Conservation (phyloP, 805 yeast genomes). For the Teunomyces aglyptinius region DNA sequence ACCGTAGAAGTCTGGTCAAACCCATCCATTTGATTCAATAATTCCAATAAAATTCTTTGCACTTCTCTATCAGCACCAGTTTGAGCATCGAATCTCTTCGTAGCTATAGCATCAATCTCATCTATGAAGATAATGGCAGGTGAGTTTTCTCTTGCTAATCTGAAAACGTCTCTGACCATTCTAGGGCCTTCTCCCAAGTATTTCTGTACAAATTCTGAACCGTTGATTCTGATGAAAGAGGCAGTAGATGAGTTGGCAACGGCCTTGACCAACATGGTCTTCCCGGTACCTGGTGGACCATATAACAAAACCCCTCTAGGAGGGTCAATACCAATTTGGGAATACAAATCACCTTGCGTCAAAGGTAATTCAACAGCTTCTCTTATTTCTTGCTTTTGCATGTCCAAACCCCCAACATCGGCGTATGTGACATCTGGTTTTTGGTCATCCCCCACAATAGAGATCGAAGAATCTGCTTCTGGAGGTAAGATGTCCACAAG, state of each 20-base stretch:
- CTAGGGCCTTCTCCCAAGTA: conserved; percentile 99
- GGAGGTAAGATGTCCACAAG: conserved; percentile 97
- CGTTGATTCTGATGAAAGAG: conserved; percentile 92
- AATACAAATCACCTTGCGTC: conserved; percentile 92
- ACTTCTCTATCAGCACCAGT: conserved; percentile 99
- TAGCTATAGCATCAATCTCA: conserved; percentile 98
- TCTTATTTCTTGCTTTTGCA: conserved; percentile 98
- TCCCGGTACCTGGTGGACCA: conserved; percentile 99
- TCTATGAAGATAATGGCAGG: conserved; percentile 97
- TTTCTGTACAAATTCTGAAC: conserved; percentile 97
- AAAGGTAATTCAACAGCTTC: conserved; percentile 98
- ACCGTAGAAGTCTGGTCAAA: conserved; percentile 94
- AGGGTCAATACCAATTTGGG: conserved; percentile 98
- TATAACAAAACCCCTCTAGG: conserved; percentile 96
- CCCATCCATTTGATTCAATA: conserved; percentile 98
- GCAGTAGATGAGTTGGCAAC: conserved; percentile 97
- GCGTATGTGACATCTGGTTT: conserved; percentile 92
- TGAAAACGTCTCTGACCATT: conserved; percentile 98
- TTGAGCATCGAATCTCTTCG: conserved; percentile 98
- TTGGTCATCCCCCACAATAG: conserved; percentile 92
- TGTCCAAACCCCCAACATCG: conserved; percentile 97
- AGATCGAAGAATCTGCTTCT: conserved; percentile 94
- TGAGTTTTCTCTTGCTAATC: conserved; percentile 95
- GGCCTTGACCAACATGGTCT: conserved; percentile 98
- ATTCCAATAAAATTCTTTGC: conserved; percentile 93